A percentile compares a stretch with the other conserved stretches of the same genome.
These are phyloP conservation scores for Coemansia sp. DNA, from an alignment of 192 early-diverging fungal species.

Conservation along the genomic window DNA sequence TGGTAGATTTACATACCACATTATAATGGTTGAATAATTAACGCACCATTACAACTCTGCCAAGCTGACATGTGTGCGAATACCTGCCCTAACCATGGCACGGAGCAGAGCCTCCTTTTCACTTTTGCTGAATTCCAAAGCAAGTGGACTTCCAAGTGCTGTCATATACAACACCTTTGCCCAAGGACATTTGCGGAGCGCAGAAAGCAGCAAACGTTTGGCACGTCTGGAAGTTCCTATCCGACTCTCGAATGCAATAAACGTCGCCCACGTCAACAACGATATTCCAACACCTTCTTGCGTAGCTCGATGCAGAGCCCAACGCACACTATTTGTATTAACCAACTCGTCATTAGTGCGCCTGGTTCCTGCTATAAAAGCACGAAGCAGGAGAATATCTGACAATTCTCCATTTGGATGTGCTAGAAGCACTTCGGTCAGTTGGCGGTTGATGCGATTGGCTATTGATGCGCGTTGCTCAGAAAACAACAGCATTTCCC, in stretches of 20 bases:
- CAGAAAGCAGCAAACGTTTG: slow-evolving; percentile 11
- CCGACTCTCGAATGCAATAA: slow-evolving; percentile 12
- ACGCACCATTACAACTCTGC: neutral
- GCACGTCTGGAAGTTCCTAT: neutral
- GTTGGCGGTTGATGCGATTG: slow-evolving; percentile 7
- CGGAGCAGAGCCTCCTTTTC: slow-evolving; percentile 18
- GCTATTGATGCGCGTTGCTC: slow-evolving; percentile 14
- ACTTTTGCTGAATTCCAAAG: neutral
- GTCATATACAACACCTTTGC: slow-evolving; percentile 29
- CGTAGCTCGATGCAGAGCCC: slow-evolving; percentile 13
- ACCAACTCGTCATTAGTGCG: neutral
- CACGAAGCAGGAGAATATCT: neutral
- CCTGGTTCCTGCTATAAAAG: neutral
- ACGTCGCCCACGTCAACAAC: slow-evolving; percentile 11
- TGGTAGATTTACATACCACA: neutral
- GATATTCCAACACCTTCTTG: slow-evolving; percentile 12
- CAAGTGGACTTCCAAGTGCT: slow-evolving; percentile 11
- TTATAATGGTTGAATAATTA: neutral
- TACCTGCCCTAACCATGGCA: slow-evolving; percentile 22
- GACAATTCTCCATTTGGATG: slow-evolving; percentile 2
- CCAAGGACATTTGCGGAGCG: slow-evolving; percentile 30
- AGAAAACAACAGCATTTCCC: slow-evolving; percentile 27
- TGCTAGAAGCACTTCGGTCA: neutral
- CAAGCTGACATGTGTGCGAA: slow-evolving; percentile 16
- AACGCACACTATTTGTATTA: slow-evolving; percentile 2